A percentile compares a stretch with the other conserved stretches of the same genome.
phyloP scores from a whole-genome alignment of 129 eudicot genomes.

The Lonicera japonica region DNA sequence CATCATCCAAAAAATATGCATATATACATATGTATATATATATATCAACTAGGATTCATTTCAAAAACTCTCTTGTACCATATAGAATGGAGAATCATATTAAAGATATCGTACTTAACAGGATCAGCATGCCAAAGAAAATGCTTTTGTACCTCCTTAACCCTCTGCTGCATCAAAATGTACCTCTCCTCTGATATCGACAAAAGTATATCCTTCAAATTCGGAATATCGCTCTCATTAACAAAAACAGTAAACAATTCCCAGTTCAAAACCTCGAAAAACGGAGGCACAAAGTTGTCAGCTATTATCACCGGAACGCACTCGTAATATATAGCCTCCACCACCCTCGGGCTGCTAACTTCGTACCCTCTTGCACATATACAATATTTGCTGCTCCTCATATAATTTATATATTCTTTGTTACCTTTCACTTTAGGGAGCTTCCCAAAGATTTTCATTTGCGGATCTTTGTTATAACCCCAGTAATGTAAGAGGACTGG shows the following conservation, averaged over 20 bases:
- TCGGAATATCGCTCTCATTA: slow-evolving; percentile 55
- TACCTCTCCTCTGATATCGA: slow-evolving; percentile 50
- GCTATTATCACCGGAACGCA: slow-evolving; percentile 59
- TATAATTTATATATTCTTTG: slow-evolving; percentile 30
- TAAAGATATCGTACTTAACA: slow-evolving; percentile 54
- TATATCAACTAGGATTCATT: slow-evolving; percentile 7
- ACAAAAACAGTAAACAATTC: slow-evolving; percentile 62
- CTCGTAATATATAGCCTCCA: slow-evolving; percentile 45
- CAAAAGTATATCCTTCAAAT: slow-evolving; percentile 47
- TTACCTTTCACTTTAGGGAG: slow-evolving; percentile 28
- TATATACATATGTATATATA: not conserved
- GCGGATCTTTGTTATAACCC: slow-evolving; percentile 64
- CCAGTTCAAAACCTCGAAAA: slow-evolving; percentile 59
- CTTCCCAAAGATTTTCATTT: slow-evolving; percentile 46
- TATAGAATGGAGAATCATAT: slow-evolving; percentile 63
- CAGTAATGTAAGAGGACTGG: slow-evolving; percentile 40
- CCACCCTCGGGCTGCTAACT: slow-evolving; percentile 50
- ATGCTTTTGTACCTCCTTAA: slow-evolving; percentile 47
- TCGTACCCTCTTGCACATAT: slow-evolving; percentile 64
- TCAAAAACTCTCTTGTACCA: slow-evolving; percentile 63
- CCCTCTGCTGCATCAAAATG: slow-evolving; percentile 46
- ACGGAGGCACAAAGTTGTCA: slow-evolving; percentile 66
- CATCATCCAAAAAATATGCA: too few species aligned
- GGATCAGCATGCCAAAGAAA: slow-evolving; percentile 62
- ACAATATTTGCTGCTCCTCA: slow-evolving; percentile 70